Evolutionary conservation across 2,329 filamentous ascomycete species (phyloP), one percentile per base, ranked within the genome.

Genomic region (Curvularia lunata): DNA sequence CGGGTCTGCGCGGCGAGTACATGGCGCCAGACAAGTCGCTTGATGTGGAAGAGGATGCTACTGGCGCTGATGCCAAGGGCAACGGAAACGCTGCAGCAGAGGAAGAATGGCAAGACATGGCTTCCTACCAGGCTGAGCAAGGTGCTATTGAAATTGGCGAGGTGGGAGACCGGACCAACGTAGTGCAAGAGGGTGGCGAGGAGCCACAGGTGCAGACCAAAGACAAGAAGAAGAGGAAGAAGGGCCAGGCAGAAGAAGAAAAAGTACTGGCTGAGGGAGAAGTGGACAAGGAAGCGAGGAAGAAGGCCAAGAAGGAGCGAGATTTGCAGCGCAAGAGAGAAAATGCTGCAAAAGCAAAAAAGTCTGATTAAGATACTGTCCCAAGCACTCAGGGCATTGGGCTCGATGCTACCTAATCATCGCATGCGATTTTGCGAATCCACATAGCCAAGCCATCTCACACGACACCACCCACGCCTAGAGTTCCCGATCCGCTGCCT

Each of bases 401-500:
- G 45, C 43, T 57, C 41, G 56, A 40, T 43, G 42, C 51, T 61
- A 59, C 45, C 40, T 23, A 21, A 28, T 30, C 18, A 40, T 30
- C 42, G 18, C 28, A 25, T 42, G 40, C 58, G 12, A 23, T 30
- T 10, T 19, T 51, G 54, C 47, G 40, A 23, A 27, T 41, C 45
- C 43, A 34, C 41, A 54, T 51, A 42, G 53, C 54, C 28, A 30
- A 30, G 19, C 42, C 46, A 53, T 28, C 23, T 32, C 52, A 38
- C 34, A 48, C 45, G 30, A 18, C 47, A 43, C 21, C 18, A 49
- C 23, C 2, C 45, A 28, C n/a, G 13, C 56, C 78, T 84, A 93
- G 77, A 94, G 77, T 79, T 96, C 92, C 62, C 91, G 85, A 56
- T 92, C 92, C 41, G 85, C 86, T 47, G 90, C 87, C 78, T 89